Percentiles rank a stretch among this genome's conserved stretches.
Conservation (phyloP, 1,139 yeast species). For the Magnusiomyces fungicola region DNA sequence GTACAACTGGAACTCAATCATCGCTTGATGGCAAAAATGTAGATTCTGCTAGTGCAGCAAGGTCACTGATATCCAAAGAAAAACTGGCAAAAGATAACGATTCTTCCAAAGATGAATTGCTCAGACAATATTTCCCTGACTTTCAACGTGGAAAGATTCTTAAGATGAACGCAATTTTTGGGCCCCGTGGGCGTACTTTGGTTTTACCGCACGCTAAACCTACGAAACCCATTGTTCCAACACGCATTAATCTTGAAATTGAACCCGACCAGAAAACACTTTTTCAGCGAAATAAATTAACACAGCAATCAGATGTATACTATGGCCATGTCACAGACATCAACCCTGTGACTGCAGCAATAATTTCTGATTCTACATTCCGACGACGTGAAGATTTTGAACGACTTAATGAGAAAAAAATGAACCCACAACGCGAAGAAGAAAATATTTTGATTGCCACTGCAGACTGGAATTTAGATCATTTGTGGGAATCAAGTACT, state of each 20-base stretch:
- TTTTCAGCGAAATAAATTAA: conserved; percentile 17
- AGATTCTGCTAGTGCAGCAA: background rate
- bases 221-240: conserved; percentile 57
- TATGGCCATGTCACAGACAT: conserved; percentile 11
- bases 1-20: background rate
- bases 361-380: conserved; percentile 17
- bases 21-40: background rate
- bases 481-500: conserved; percentile 45
- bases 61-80: background rate
- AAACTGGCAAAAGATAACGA: background rate
- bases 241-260: conserved; percentile 36
- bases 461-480: conserved; percentile 78
- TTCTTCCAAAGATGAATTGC: conserved; percentile 19
- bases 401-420: conserved; percentile 14
- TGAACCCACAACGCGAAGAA: conserved; percentile 26
- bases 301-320: background rate
- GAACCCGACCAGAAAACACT: conserved; percentile 35
- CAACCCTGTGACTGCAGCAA: conserved; percentile 11
- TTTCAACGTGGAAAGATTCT: conserved; percentile 50
- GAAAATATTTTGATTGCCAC: conserved; percentile 65
- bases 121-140: conserved; percentile 49
- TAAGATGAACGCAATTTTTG: conserved; percentile 60
- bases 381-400: conserved; percentile 10
- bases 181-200: conserved; percentile 52
- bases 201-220: conserved; percentile 46